Percentiles rank a stretch among this genome's conserved stretches.
Conservation (phyloP, 306 rosid genomes). For the Alnus glutinosa region DNA sequence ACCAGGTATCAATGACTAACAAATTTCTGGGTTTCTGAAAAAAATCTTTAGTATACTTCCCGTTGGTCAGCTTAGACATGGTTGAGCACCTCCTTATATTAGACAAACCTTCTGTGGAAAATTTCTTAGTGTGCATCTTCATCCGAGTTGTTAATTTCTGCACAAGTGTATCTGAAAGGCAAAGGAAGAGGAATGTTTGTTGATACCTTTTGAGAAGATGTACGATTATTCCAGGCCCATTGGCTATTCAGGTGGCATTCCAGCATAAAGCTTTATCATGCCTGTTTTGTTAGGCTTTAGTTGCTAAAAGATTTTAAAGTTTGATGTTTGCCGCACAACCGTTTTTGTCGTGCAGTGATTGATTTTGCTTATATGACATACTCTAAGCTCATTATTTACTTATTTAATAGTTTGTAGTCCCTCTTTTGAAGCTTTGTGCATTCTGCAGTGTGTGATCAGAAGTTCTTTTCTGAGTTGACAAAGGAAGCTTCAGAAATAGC, state of each 20-base stretch:
- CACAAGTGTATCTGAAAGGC: too few relatives aligned
- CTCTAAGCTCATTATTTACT: background rate
- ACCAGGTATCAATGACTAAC: too few relatives aligned
- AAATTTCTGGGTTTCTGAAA: too few relatives aligned
- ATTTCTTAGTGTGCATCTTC: too few relatives aligned
- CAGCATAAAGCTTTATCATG: background rate
- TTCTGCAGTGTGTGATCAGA: conserved; percentile 65
- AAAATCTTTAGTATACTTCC: too few relatives aligned
- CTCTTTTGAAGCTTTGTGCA: conserved; percentile 12
- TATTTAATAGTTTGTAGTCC: background rate
- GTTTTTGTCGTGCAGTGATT: background rate
- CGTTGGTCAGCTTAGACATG: too few relatives aligned
- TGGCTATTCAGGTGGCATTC: background rate
- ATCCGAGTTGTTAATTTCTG: too few relatives aligned
- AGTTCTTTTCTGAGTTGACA: conserved; percentile 77
- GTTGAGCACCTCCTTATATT: too few relatives aligned
- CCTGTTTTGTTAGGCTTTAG: background rate
- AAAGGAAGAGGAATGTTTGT: background rate
- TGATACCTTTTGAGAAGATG: background rate
- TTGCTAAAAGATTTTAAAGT: too few relatives aligned
- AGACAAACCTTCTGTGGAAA: too few relatives aligned
- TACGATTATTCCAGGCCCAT: background rate
- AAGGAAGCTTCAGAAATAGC: conserved; percentile 78
- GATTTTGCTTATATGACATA: background rate
- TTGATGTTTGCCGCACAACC: too few relatives aligned